These are phyloP conservation scores for Colletotrichum lini DNA, from an alignment of 2,329 filamentous ascomycete genomes.

Conservation along the genomic window DNA sequence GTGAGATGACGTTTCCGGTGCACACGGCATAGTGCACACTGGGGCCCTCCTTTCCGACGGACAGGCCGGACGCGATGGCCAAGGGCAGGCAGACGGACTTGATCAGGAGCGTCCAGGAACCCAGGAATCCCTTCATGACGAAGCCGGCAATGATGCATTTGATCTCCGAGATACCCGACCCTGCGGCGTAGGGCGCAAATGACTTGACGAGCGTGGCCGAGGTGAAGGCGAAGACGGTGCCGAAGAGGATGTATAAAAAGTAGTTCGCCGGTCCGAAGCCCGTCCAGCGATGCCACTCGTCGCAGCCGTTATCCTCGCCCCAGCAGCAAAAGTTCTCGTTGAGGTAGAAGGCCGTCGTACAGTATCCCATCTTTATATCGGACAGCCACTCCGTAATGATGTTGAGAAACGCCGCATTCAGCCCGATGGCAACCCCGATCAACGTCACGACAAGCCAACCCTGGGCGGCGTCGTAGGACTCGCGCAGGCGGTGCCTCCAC, in stretches of 20 bases:
- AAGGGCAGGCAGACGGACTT: slow-evolving; percentile 93
- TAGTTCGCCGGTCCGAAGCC: slow-evolving; percentile 85
- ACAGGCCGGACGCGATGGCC: slow-evolving; percentile 93
- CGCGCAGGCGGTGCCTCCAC: slow-evolving; percentile 86
- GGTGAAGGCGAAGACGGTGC: slow-evolving; percentile 85
- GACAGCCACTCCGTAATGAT: slow-evolving; percentile 98
- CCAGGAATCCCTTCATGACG: slow-evolving; percentile 98
- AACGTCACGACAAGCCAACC: slow-evolving; percentile 98
- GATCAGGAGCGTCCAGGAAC: slow-evolving; percentile 91
- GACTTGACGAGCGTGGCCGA: slow-evolving; percentile 88
- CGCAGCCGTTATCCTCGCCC: slow-evolving; percentile 91
- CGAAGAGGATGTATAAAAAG: slow-evolving; percentile 88
- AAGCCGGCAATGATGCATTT: slow-evolving; percentile 99
- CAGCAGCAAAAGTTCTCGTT: slow-evolving; percentile 99
- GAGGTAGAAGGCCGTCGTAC: slow-evolving; percentile 94
- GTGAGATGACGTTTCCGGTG: slow-evolving; percentile 95
- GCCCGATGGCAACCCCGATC: slow-evolving; percentile 90
- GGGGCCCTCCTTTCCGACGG: slow-evolving; percentile 96
- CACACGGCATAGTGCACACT: slow-evolving; percentile 99
- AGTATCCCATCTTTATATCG: slow-evolving; percentile 96
- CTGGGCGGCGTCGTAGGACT: slow-evolving; percentile 95
- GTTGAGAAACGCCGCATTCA: slow-evolving; percentile 94
- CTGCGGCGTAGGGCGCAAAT: slow-evolving; percentile 96
- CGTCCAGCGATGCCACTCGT: slow-evolving; percentile 92
- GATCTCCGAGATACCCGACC: slow-evolving; percentile 98